Percentiles rank a stretch among this genome's conserved stretches.
These are phyloP conservation scores for Emericellopsis atlantica DNA, from an alignment of 2,329 filamentous ascomycete genomes.

Conservation along the genomic window DNA sequence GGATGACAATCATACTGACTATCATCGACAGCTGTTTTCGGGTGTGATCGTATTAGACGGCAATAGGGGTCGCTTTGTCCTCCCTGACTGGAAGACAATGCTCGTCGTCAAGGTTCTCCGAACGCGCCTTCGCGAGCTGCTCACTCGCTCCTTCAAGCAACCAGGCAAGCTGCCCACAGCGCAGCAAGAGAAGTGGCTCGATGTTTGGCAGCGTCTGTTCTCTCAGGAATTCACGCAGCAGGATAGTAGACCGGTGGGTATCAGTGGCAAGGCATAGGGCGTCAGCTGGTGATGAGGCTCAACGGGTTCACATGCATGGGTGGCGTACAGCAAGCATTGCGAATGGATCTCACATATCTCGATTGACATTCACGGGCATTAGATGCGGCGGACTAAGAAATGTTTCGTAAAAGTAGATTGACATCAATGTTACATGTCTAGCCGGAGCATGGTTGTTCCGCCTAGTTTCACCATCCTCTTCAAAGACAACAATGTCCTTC, in stretches of 20 bases:
- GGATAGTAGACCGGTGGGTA: constrained; percentile 15
- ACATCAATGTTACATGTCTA: too few relatives aligned
- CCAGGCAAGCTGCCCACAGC: constrained; percentile 49
- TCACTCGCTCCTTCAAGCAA: constrained; percentile 57
- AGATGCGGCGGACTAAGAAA: neutral
- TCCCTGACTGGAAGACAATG: constrained; percentile 82
- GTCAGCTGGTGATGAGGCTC: neutral
- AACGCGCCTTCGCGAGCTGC: constrained; percentile 59
- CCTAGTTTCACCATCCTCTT: too few relatives aligned
- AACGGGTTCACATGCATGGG: too few relatives aligned
- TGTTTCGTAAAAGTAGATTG: too few relatives aligned
- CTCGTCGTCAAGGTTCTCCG: constrained; percentile 78
- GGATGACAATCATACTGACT: neutral
- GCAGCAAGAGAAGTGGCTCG: constrained; percentile 62
- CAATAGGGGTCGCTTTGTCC: constrained; percentile 71
- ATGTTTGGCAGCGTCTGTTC: constrained; percentile 62
- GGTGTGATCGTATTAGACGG: constrained; percentile 81
- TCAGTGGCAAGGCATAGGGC: constrained; percentile 15
- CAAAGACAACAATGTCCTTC: too few relatives aligned
- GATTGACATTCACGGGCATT: neutral
- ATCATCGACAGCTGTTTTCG: constrained; percentile 55
- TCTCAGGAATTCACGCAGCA: constrained; percentile 30
- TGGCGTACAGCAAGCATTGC: too few relatives aligned
- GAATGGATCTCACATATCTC: too few relatives aligned
- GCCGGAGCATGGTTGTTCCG: too few relatives aligned